Evolutionary conservation across 2,329 filamentous ascomycete species (phyloP).

Genomic region (Neonectria sp.): DNA sequence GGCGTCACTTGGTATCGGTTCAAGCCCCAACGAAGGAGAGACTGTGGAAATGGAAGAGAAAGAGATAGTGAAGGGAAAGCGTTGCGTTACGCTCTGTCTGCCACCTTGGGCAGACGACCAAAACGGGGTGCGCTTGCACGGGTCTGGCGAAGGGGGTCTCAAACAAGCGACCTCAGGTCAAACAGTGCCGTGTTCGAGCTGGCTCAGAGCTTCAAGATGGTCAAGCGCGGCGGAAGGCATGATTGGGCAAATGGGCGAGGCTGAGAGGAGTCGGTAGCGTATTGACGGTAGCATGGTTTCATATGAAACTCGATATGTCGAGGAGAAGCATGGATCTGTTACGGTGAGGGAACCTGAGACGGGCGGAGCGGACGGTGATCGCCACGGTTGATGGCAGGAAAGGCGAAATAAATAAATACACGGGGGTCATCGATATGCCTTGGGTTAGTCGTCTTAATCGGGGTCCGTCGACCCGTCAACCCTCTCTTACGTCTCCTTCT

Average conservation of each 20-base stretch:
- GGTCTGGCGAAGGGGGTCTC: slow-evolving; percentile 35
- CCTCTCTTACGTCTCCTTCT: slow-evolving; percentile 15
- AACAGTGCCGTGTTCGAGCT: slow-evolving; percentile 47
- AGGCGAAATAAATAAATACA: slow-evolving; percentile 11
- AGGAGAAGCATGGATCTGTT: slow-evolving; percentile 48
- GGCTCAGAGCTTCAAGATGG: slow-evolving; percentile 33
- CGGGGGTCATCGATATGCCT: slow-evolving; percentile 12
- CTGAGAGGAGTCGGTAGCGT: slow-evolving; percentile 36
- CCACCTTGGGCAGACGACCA: slow-evolving; percentile 22
- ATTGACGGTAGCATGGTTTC: slow-evolving; percentile 54
- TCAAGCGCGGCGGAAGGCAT: slow-evolving; percentile 30
- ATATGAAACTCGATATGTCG: slow-evolving; percentile 64
- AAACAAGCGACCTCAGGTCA: slow-evolving; percentile 43
- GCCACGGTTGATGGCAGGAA: slow-evolving; percentile 3
- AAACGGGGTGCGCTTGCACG: slow-evolving; percentile 28
- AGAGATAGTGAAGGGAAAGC: slow-evolving; percentile 34
- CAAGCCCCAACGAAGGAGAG: slow-evolving; percentile 22
- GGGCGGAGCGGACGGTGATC: slow-evolving; percentile 25
- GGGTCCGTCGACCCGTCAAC: slow-evolving; percentile 3
- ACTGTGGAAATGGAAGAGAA: slow-evolving; percentile 36
- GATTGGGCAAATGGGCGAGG: slow-evolving; percentile 40
- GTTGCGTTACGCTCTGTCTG: slow-evolving; percentile 17
- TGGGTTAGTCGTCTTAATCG: slow-evolving; percentile 14
- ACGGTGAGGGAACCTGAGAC: slow-evolving; percentile 44
- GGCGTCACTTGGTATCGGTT: slow-evolving; percentile 27